These are phyloP conservation scores for Perkinsus chesapeaki DNA, from an alignment of 169 alveolate species.

Conservation along the genomic window DNA sequence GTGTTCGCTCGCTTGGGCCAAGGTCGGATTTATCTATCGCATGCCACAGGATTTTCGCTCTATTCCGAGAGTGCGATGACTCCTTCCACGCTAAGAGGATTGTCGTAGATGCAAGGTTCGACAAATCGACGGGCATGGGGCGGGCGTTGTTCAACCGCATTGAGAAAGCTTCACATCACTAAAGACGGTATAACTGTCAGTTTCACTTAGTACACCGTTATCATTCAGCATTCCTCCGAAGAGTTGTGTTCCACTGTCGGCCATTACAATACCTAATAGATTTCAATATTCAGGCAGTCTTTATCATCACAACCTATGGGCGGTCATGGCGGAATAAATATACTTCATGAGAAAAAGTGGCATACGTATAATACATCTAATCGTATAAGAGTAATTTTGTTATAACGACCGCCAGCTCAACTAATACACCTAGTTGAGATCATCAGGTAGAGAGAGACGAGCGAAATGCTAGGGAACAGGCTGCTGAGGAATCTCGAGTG, in stretches of 20 bases:
- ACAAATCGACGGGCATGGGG: background rate
- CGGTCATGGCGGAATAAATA: background rate
- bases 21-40: background rate
- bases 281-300: too few species aligned
- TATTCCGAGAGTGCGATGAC: background rate
- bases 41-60: background rate
- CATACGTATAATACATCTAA: background rate
- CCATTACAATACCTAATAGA: background rate
- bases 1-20: background rate
- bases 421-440: background rate
- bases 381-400: background rate
- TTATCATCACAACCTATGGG: background rate
- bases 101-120: background rate
- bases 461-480: background rate
- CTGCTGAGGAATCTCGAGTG: background rate
- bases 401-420: background rate
- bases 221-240: too few species aligned
- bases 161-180: background rate
- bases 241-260: background rate
- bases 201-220: background rate
- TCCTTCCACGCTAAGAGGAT: background rate
- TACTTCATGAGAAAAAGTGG: background rate
- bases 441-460: background rate
- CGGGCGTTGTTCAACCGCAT: background rate
- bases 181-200: background rate